These are phyloP conservation scores for Galeopsis tetrahit DNA, from an alignment of 257 asterid species.

Conservation along the genomic window DNA sequence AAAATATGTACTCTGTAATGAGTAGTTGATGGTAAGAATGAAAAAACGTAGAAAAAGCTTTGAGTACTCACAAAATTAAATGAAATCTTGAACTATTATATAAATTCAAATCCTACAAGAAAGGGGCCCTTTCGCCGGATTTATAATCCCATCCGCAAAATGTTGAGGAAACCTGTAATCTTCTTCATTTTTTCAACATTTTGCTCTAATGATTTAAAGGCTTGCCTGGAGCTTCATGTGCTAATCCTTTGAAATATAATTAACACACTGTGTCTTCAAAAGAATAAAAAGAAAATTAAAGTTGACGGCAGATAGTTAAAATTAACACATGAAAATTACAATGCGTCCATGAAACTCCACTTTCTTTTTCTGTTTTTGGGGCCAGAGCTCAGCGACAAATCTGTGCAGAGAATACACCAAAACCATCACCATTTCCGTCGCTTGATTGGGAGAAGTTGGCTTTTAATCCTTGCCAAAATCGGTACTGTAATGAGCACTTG, in stretches of 20 bases:
- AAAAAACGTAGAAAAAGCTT: too few relatives aligned
- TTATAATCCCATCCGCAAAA: neutral
- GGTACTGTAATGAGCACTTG: slow-evolving; percentile 81
- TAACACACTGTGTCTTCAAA: neutral
- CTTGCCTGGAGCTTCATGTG: neutral
- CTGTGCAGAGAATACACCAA: neutral
- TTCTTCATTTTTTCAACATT: neutral
- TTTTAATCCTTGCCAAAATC: slow-evolving; percentile 86
- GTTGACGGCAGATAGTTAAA: slow-evolving; percentile 1
- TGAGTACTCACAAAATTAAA: too few relatives aligned
- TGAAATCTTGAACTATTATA: too few relatives aligned
- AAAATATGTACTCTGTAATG: too few relatives aligned
- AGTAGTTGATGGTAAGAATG: too few relatives aligned
- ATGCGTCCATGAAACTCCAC: neutral
- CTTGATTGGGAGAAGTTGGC: neutral
- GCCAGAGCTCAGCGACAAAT: neutral
- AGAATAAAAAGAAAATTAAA: neutral
- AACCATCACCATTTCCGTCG: neutral
- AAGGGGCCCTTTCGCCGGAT: too few relatives aligned
- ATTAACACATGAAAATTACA: slow-evolving; percentile 30
- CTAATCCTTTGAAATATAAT: neutral
- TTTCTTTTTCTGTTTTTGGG: neutral
- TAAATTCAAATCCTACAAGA: too few relatives aligned
- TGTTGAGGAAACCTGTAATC: neutral
- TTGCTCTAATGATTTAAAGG: neutral